These are phyloP conservation scores for Ceratocystis destructans DNA, from an alignment of 2,329 filamentous ascomycete species.

Conservation along the genomic window DNA sequence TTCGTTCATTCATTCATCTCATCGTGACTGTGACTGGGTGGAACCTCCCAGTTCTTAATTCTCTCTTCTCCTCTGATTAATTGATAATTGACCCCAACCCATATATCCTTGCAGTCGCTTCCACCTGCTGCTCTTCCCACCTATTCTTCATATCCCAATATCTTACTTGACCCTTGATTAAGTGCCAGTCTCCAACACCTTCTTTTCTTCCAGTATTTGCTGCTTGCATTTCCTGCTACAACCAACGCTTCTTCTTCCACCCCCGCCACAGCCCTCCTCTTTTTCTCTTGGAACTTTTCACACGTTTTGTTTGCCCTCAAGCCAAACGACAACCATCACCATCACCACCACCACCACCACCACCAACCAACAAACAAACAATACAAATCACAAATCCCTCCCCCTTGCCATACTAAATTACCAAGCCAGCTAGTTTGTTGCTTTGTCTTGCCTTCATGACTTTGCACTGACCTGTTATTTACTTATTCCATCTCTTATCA, in stretches of 20 bases:
- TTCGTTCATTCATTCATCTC: neutral
- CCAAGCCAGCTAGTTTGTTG: neutral
- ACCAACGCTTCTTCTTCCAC: neutral
- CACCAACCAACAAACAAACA: neutral
- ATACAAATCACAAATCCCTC: neutral
- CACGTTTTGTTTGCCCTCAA: neutral
- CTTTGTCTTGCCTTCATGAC: conserved; percentile 3
- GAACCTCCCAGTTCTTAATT: neutral
- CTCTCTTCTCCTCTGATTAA: conserved; percentile 1
- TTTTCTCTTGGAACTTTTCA: neutral
- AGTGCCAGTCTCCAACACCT: neutral
- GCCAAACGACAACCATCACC: neutral
- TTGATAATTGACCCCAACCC: neutral
- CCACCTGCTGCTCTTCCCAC: neutral
- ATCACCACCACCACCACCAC: neutral
- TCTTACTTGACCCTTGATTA: neutral
- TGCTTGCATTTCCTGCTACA: neutral
- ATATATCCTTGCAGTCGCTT: neutral
- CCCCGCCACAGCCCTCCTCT: neutral
- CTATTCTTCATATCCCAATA: conserved; percentile 7
- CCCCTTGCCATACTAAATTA: conserved; percentile 1
- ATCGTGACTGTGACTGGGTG: neutral
- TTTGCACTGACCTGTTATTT: conserved; percentile 5
- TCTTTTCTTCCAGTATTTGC: neutral
- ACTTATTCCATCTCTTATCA: neutral